Conservation (phyloP, 78 protist species). For the Polysphondylium violaceum region DNA sequence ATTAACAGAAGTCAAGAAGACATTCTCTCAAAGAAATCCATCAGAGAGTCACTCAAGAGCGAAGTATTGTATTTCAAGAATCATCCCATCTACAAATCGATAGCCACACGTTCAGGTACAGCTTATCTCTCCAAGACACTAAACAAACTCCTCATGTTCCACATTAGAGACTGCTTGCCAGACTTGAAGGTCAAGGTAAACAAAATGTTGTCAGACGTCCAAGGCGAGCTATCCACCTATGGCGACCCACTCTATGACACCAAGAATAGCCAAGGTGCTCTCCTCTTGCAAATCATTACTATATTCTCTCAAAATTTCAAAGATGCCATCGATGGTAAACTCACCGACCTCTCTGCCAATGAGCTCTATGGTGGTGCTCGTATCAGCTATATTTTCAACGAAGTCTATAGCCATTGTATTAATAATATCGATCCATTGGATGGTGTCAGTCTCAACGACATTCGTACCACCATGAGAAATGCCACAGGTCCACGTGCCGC, state of each 20-base stretch:
- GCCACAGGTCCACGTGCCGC: constrained; percentile 91
- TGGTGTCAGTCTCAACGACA: constrained; percentile 84
- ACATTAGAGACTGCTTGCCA: constrained; percentile 90
- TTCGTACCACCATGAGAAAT: constrained; percentile 91
- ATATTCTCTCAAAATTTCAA: constrained; percentile 63
- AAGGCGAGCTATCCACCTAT: constrained; percentile 36
- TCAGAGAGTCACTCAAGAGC: constrained; percentile 87
- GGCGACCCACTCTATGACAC: constrained; percentile 88
- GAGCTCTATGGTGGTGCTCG: constrained; percentile 97
- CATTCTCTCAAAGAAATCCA: constrained; percentile 83
- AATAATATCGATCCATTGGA: constrained; percentile 80
- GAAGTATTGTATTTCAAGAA: constrained; percentile 91
- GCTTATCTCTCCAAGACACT: constrained; percentile 85
- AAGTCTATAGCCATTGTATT: constrained; percentile 77
- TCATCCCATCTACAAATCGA: constrained; percentile 91
- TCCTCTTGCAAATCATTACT: constrained; percentile 87
- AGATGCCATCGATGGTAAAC: constrained; percentile 90
- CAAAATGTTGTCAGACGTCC: constrained; percentile 73
- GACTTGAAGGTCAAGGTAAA: constrained; percentile 64
- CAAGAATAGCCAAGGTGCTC: constrained; percentile 84
- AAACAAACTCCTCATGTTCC: constrained; percentile 85
- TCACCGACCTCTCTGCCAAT: constrained; percentile 27
- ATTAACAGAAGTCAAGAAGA: constrained; percentile 91
- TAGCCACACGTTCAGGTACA: constrained; percentile 91
- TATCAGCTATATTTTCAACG: constrained; percentile 92